Evolutionary conservation across 495 filamentous ascomycete species (phyloP).

Genomic region (Pseudotulostoma volvatum): DNA sequence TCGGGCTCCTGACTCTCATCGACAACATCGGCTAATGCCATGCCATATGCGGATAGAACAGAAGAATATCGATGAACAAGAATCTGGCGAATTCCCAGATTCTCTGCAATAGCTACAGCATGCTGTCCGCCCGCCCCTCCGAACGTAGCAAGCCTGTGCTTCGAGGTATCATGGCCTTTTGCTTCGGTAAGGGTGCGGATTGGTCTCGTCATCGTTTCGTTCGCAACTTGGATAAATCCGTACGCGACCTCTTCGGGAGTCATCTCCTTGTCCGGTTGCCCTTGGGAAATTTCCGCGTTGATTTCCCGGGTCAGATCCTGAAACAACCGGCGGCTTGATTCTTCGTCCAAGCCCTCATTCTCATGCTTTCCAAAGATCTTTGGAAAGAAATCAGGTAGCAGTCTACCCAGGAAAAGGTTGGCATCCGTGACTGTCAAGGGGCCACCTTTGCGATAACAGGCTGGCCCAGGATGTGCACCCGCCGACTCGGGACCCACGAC

Average conservation of each 20-base stretch:
- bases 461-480: slow-evolving; percentile 69
- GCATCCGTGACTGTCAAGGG: slow-evolving; percentile 76
- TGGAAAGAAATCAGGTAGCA: slow-evolving; percentile 76
- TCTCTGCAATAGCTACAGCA: slow-evolving; percentile 85
- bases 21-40: slow-evolving; percentile 91
- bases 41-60: slow-evolving; percentile 88
- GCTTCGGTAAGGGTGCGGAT: slow-evolving; percentile 89
- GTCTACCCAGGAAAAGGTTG: slow-evolving; percentile 60
- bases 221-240: slow-evolving; percentile 82
- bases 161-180: slow-evolving; percentile 80
- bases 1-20: slow-evolving; percentile 85
- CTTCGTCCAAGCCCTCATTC: slow-evolving; percentile 55
- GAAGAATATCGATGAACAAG: slow-evolving; percentile 86
- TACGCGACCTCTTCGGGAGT: slow-evolving; percentile 67
- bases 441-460: slow-evolving; percentile 75
- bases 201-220: slow-evolving; percentile 88
- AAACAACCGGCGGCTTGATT: slow-evolving; percentile 53
- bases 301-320: slow-evolving; percentile 54
- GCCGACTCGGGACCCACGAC: slow-evolving; percentile 77
- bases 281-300: slow-evolving; percentile 38
- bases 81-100: slow-evolving; percentile 72
- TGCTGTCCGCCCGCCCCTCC: slow-evolving; percentile 94
- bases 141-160: slow-evolving; percentile 79
- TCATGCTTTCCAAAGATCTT: slow-evolving; percentile 81
- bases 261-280: slow-evolving; percentile 45